Conservation (phyloP, 176 grass and related monocot genomes). For the Carex scoparia region DNA sequence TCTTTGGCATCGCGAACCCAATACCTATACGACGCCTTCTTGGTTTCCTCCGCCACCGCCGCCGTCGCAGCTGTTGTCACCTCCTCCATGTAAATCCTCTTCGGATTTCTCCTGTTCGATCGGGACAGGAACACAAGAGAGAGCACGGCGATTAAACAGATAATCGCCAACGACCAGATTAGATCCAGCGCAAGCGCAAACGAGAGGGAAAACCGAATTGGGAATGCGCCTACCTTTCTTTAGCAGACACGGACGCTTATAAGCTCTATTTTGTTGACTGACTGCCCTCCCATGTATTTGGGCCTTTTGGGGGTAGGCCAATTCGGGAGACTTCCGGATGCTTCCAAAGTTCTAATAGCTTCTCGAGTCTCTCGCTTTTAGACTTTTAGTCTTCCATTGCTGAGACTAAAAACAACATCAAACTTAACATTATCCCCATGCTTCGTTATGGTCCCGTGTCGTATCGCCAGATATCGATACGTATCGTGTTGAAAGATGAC, state of each 20-base stretch:
- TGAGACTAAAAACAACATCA: no score
- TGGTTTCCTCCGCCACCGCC: slow-evolving; percentile 21
- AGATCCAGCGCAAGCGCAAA: slow-evolving; percentile 17
- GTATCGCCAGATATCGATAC: no score
- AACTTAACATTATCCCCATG: no score
- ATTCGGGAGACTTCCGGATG: neutral
- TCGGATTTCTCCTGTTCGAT: neutral
- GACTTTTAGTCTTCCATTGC: neutral
- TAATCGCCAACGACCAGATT: slow-evolving; percentile 1
- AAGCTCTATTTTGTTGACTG: neutral
- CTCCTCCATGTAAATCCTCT: slow-evolving; percentile 44
- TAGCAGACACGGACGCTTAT: neutral
- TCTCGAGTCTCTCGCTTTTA: neutral
- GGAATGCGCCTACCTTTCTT: neutral
- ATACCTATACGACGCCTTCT: slow-evolving; percentile 76
- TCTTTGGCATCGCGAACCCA: slow-evolving; percentile 64
- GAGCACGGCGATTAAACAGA: neutral
- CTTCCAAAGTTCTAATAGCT: neutral
- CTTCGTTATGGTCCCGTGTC: no score
- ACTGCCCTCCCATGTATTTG: neutral
- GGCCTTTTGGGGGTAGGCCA: neutral
- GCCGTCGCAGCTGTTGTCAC: neutral
- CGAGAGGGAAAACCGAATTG: neutral
- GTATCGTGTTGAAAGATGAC: no score
- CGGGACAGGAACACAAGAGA: slow-evolving; percentile 6